Conservation (phyloP, 2,329 filamentous ascomycete species). For the Pseudogymnoascus sp. region DNA sequence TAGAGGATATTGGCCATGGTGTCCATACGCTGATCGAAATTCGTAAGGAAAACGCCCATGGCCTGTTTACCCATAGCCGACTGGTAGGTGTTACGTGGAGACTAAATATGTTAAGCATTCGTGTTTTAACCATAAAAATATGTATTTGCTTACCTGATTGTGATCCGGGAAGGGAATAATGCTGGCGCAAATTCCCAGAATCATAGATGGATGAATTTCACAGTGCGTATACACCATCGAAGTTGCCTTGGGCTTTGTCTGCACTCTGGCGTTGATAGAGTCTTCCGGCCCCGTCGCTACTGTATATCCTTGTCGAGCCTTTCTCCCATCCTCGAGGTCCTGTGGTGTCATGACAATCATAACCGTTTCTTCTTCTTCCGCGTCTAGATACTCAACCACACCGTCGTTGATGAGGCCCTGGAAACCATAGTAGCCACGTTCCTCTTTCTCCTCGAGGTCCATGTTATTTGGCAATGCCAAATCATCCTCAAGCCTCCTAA, state of each 20-base stretch:
- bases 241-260: constrained; percentile 8
- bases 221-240: constrained; percentile 61
- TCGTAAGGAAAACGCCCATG: constrained; percentile 98
- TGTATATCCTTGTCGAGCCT: not conserved
- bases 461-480: constrained; percentile 55
- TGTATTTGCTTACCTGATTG: constrained; percentile 59
- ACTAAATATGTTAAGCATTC: constrained; percentile 46
- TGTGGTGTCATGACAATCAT: constrained; percentile 99
- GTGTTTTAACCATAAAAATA: constrained; percentile 6
- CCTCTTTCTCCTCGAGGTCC: constrained; percentile 49
- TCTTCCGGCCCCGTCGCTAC: not conserved
- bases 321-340: constrained; percentile 57
- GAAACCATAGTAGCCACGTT: constrained; percentile 70
- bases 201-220: constrained; percentile 99
- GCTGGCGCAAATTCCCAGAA: constrained; percentile 93
- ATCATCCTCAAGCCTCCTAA: constrained; percentile 68
- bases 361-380: constrained; percentile 94
- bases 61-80: constrained; percentile 99
- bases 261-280: constrained; percentile 5
- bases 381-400: constrained; percentile 92
- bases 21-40: constrained; percentile 95
- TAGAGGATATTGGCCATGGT: constrained; percentile 99
- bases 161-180: constrained; percentile 99
- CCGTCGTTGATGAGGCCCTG: constrained; percentile 74
- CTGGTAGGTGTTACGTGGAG: constrained; percentile 97